These are phyloP conservation scores for Cordia subcordata DNA, from an alignment of 257 asterid genomes.

Conservation along the genomic window DNA sequence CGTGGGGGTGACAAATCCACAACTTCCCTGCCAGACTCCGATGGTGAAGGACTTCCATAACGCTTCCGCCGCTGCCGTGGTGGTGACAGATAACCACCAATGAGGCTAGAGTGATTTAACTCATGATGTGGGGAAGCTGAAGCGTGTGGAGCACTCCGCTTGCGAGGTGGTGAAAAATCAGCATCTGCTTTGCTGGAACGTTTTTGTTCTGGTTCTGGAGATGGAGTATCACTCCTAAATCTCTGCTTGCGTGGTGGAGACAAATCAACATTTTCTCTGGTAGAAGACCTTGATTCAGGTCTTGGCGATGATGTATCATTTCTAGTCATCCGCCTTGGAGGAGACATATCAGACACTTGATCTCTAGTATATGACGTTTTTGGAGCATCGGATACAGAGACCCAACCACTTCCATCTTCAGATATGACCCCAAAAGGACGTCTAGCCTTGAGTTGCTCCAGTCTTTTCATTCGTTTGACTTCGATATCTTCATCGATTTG, in stretches of 20 bases:
- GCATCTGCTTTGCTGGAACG: conserved; percentile 15
- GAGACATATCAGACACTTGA: conserved; percentile 22
- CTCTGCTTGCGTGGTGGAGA: conserved; percentile 57
- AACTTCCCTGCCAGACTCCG: conserved; percentile 9
- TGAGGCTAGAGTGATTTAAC: conserved; percentile 4
- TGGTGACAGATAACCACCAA: conserved; percentile 22
- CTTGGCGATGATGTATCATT: conserved; percentile 24
- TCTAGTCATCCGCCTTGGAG: conserved; percentile 11
- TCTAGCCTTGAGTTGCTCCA: conserved; percentile 51
- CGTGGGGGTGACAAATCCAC: conserved; percentile 56
- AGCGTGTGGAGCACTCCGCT: conserved; percentile 13
- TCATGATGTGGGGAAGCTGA: conserved; percentile 28
- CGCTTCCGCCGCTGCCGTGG: conserved; percentile 18
- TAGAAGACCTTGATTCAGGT: conserved; percentile 12
- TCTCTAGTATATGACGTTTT: conserved; percentile 15
- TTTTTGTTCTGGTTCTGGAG: conserved; percentile 32
- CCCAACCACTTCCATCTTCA: conserved; percentile 99
- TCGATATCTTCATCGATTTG: conserved; percentile 78
- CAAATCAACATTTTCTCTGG: conserved; percentile 11
- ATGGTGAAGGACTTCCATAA: conserved; percentile 14
- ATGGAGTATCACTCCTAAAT: conserved; percentile 44
- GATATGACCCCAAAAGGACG: conserved; percentile 68
- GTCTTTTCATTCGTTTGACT: conserved; percentile 72
- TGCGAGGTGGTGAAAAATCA: conserved; percentile 42
- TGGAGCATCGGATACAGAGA: conserved; percentile 39